phyloP scores from a whole-genome alignment of 805 yeast genomes.

The Brettanomyces custersianus region DNA sequence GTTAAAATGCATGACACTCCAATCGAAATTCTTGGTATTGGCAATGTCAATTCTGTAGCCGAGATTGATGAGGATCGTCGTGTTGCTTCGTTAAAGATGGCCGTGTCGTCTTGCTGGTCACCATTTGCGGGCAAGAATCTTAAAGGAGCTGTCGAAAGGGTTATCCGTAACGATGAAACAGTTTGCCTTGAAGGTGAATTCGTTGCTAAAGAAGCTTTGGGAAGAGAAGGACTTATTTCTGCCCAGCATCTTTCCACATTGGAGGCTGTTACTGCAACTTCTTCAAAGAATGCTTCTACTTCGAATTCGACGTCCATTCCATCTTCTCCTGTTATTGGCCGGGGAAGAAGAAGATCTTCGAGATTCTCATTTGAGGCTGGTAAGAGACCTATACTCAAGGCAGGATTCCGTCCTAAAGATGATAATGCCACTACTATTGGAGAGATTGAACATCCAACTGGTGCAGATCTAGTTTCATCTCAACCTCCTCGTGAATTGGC shows the following conservation, averaged over 20 bases:
- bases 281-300: slow-evolving; percentile 19
- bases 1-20: slow-evolving; percentile 75
- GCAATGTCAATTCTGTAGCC: slow-evolving; percentile 69
- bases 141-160: slow-evolving; percentile 85
- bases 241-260: slow-evolving; percentile 33
- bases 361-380: slow-evolving; percentile 43
- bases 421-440: slow-evolving; percentile 17
- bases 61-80: slow-evolving; percentile 79
- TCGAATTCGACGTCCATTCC: slow-evolving; percentile 23
- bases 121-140: slow-evolving; percentile 47
- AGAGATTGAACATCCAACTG: slow-evolving; percentile 39
- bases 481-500: slow-evolving; percentile 64
- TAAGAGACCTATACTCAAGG: slow-evolving; percentile 27
- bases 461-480: slow-evolving; percentile 64
- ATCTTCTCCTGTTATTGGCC: slow-evolving; percentile 10
- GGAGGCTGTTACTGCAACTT: slow-evolving; percentile 4
- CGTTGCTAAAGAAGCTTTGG: slow-evolving; percentile 50
- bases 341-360: slow-evolving; percentile 31
- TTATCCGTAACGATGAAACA: slow-evolving; percentile 66
- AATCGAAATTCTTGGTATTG: slow-evolving; percentile 69
- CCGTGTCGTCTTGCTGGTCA: slow-evolving; percentile 34
- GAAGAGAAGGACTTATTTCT: slow-evolving; percentile 44
- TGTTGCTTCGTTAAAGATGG: slow-evolving; percentile 30
- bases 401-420: slow-evolving; percentile 11
- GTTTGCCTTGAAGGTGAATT: slow-evolving; percentile 79